phyloP scores from a whole-genome alignment of 345 rosid species.

The Clausena lansium region DNA sequence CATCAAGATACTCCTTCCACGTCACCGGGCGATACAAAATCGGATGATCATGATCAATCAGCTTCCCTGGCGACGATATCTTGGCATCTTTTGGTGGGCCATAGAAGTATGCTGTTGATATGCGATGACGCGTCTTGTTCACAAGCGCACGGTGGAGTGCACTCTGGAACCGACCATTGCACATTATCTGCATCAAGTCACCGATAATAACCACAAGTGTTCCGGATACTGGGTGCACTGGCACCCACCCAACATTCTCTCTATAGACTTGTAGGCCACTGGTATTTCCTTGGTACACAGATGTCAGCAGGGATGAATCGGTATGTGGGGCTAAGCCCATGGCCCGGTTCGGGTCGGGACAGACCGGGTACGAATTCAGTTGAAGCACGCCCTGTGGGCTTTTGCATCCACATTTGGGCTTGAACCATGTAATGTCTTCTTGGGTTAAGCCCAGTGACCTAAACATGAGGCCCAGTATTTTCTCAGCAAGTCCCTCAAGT shows the following conservation, averaged over 20 bases:
- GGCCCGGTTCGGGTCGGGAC: conserved; percentile 48
- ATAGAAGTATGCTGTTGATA: conserved; percentile 44
- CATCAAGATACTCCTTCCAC: conserved; percentile 50
- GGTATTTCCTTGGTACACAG: conserved; percentile 36
- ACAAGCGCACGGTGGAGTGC: conserved; percentile 45
- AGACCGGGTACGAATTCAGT: conserved; percentile 52
- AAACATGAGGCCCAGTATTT: conserved; percentile 33
- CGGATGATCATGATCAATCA: conserved; percentile 41
- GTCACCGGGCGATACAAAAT: conserved; percentile 30
- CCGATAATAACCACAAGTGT: conserved; percentile 43
- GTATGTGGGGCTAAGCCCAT: conserved; percentile 60
- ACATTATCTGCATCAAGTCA: conserved; percentile 42
- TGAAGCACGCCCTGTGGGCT: conserved; percentile 35
- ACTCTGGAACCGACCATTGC: conserved; percentile 45
- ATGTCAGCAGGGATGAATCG: conserved; percentile 45
- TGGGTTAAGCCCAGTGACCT: conserved; percentile 39
- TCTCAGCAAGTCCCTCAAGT: conserved; percentile 26
- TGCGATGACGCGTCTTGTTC: conserved; percentile 37
- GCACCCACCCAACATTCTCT: conserved; percentile 36
- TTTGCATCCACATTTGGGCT: conserved; percentile 16
- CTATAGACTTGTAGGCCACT: conserved; percentile 36
- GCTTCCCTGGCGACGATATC: conserved; percentile 28
- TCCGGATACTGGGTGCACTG: conserved; percentile 33
- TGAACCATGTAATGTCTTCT: conserved; percentile 37
- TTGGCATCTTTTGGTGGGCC: conserved; percentile 37